A percentile compares a stretch with the other conserved stretches of the same genome.
Evolutionary conservation across 805 yeast genomes (phyloP).

Genomic region (Candida ponderosae): DNA sequence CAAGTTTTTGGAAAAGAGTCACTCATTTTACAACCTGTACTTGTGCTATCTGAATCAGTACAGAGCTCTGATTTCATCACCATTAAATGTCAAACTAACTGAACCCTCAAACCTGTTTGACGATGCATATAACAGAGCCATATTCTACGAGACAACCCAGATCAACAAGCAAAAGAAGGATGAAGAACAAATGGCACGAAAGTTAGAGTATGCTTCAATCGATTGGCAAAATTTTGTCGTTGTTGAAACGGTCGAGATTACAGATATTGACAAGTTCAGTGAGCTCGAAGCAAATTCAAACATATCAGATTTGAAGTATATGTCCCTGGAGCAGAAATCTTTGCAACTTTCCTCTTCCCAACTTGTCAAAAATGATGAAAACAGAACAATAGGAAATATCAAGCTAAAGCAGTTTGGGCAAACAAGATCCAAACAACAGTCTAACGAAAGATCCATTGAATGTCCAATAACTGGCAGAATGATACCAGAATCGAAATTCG

Average conservation of each 20-base stretch:
- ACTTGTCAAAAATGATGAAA: conserved; percentile 13
- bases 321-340: conserved; percentile 37
- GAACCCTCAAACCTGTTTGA: conserved; percentile 29
- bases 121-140: conserved; percentile 49
- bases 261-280: conserved; percentile 48
- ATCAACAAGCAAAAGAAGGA: conserved; percentile 28
- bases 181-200: conserved; percentile 25
- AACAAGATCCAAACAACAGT: conserved; percentile 38
- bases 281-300: conserved; percentile 46
- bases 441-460: conserved; percentile 33
- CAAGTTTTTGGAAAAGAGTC: conserved; percentile 53
- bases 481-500: conserved; percentile 65
- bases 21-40: conserved; percentile 53
- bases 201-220: conserved; percentile 58
- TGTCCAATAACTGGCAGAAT: conserved; percentile 77
- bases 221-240: conserved; percentile 84
- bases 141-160: conserved; percentile 31
- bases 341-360: conserved; percentile 15
- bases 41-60: conserved; percentile 50
- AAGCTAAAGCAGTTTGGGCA: conserved; percentile 69
- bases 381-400: conserved; percentile 32
- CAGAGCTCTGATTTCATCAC: conserved; percentile 16
- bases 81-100: too few species aligned
- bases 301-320: conserved; percentile 49
- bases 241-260: conserved; percentile 62